These are phyloP conservation scores for Thamnidium elegans DNA, from an alignment of 192 early-diverging fungal genomes.

Conservation along the genomic window DNA sequence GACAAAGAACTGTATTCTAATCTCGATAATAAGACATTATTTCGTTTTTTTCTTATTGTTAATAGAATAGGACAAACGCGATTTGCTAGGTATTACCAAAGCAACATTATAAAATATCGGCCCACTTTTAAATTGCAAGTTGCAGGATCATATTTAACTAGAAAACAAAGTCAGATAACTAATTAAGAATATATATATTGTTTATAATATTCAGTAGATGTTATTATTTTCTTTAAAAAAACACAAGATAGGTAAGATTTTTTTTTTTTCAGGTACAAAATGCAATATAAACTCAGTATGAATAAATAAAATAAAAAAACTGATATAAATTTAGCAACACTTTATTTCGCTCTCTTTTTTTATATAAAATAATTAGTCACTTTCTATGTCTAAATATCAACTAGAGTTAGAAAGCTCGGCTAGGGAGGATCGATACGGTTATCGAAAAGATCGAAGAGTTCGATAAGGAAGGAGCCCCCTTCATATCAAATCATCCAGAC, in stretches of 20 bases:
- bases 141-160: slow-evolving; percentile 20
- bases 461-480: background rate
- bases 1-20: too few species aligned
- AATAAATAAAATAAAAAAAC: slow-evolving; percentile 3
- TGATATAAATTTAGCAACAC: background rate
- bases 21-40: slow-evolving; percentile 20
- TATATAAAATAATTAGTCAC: too few species aligned
- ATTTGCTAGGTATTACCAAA: slow-evolving; percentile 35
- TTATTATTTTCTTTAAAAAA: background rate
- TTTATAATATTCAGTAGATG: background rate
- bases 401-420: background rate
- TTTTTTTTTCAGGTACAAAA: background rate
- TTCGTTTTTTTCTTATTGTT: slow-evolving; percentile 32
- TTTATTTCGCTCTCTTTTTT: background rate
- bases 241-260: background rate
- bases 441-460: slow-evolving; percentile 2
- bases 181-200: slow-evolving; percentile 6
- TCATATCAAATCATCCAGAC: background rate
- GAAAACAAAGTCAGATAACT: slow-evolving; percentile 25
- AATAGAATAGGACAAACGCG: slow-evolving; percentile 37
- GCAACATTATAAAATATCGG: slow-evolving; percentile 18
- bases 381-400: background rate
- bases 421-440: background rate
- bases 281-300: background rate
- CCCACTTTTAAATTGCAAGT: slow-evolving; percentile 26